A percentile compares a stretch with the other conserved stretches of the same genome.
Conservation (phyloP, 805 yeast species). For the Sporopachydermia lactativora region DNA sequence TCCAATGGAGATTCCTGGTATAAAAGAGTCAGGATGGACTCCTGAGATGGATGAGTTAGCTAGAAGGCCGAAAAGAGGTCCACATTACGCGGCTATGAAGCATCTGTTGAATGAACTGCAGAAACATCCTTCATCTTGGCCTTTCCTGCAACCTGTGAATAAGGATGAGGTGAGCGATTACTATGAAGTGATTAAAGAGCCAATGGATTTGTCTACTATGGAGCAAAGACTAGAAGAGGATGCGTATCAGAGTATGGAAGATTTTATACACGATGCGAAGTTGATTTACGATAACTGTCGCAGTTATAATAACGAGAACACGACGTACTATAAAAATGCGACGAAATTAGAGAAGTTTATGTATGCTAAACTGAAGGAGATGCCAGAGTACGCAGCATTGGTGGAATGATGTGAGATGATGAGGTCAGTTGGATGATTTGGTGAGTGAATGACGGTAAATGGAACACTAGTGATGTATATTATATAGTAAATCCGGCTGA, state of each 20-base stretch:
- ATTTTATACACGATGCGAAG: conserved; percentile 78
- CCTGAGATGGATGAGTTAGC: conserved; percentile 97
- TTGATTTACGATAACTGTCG: conserved; percentile 86
- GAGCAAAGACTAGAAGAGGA: conserved; percentile 86
- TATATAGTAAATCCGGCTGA: no score
- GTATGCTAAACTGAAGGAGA: conserved; percentile 67
- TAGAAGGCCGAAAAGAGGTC: conserved; percentile 85
- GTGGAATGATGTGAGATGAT: conserved; percentile 34
- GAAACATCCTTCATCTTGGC: conserved; percentile 97
- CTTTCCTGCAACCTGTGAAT: conserved; percentile 86
- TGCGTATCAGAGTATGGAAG: conserved; percentile 81
- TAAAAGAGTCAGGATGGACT: conserved; percentile 93
- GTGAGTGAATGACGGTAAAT: no score
- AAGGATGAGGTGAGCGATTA: conserved; percentile 92
- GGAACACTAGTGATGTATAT: no score
- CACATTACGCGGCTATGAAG: conserved; percentile 90
- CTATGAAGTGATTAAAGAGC: conserved; percentile 91
- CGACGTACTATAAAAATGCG: conserved; percentile 92
- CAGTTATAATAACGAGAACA: conserved; percentile 81
- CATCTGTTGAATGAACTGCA: conserved; percentile 77
- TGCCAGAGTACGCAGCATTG: conserved; percentile 80
- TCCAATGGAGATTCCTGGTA: conserved; percentile 79
- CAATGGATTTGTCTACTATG: conserved; percentile 96
- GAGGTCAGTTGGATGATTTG: no score
- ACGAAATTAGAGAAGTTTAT: conserved; percentile 85